Percentiles rank a stretch among this genome's conserved stretches.
Conservation (phyloP, 78 protist species). For the slime mould (Dictyostelium discoideum) region DNA sequence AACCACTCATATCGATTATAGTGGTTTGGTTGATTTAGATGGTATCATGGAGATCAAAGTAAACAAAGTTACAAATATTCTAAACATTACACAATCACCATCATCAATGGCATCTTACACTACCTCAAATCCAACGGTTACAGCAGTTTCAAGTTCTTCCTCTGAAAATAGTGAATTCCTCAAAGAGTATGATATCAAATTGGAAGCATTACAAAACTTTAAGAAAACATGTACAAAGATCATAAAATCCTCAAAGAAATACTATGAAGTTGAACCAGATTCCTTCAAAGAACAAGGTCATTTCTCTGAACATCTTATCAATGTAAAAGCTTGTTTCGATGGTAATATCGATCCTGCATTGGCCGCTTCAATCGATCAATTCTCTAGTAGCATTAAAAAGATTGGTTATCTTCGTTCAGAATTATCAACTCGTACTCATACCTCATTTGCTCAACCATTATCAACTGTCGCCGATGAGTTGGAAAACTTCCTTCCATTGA, state of each 20-base stretch:
- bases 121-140: background rate
- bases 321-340: slow-evolving; percentile 7
- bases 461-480: slow-evolving; percentile 22
- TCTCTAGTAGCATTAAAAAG: slow-evolving; percentile 39
- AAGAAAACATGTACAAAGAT: slow-evolving; percentile 51
- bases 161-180: slow-evolving; percentile 38
- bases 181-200: slow-evolving; percentile 53
- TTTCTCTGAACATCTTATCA: slow-evolving; percentile 30
- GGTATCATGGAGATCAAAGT: slow-evolving; percentile 27
- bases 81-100: background rate
- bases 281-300: slow-evolving; percentile 68
- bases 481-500: slow-evolving; percentile 41
- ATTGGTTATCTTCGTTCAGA: slow-evolving; percentile 36
- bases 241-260: slow-evolving; percentile 54
- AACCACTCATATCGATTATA: slow-evolving; percentile 38
- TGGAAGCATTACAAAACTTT: slow-evolving; percentile 43
- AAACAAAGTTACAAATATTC: slow-evolving; percentile 14
- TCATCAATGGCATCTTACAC: background rate
- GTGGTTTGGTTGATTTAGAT: slow-evolving; percentile 48
- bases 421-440: slow-evolving; percentile 31
- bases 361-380: slow-evolving; percentile 29
- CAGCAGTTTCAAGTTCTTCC: background rate
- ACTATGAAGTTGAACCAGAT: slow-evolving; percentile 65
- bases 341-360: slow-evolving; percentile 20
- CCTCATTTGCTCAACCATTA: slow-evolving; percentile 41